phyloP scores from a whole-genome alignment of 2,329 filamentous ascomycete species.

The Xylariaceae sp. region DNA sequence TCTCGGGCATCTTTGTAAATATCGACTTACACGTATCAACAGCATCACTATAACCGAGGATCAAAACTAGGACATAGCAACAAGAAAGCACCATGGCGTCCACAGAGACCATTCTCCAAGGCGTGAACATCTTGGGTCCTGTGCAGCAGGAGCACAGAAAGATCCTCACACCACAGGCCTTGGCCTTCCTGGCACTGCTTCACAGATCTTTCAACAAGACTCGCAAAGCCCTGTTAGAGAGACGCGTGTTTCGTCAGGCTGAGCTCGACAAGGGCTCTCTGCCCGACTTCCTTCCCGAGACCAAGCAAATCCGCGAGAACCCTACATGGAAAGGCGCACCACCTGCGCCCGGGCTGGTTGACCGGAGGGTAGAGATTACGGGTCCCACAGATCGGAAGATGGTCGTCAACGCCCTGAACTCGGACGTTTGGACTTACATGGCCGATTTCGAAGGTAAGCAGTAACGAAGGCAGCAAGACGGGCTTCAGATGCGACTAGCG shows the following conservation, averaged over 20 bases:
- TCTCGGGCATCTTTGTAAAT: conserved; percentile 20
- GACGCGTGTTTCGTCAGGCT: conserved; percentile 82
- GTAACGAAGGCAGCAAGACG: background rate
- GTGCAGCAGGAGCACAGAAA: conserved; percentile 80
- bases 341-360: conserved; percentile 88
- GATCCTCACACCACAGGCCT: conserved; percentile 88
- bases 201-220: conserved; percentile 92
- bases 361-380: conserved; percentile 95
- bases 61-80: conserved; percentile 12
- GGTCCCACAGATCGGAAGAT: conserved; percentile 98
- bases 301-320: conserved; percentile 91
- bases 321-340: conserved; percentile 90
- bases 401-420: conserved; percentile 96
- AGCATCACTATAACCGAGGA: background rate
- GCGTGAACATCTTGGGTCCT: conserved; percentile 81
- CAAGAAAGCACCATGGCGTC: conserved; percentile 59
- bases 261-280: conserved; percentile 89
- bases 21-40: conserved; percentile 19
- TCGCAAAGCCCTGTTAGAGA: conserved; percentile 85
- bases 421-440: conserved; percentile 98
- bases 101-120: conserved; percentile 78
- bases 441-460: conserved; percentile 91
- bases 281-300: conserved; percentile 95
- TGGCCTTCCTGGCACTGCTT: conserved; percentile 89
- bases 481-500: background rate